Evolutionary conservation across 2,329 filamentous ascomycete genomes (phyloP).

Genomic region (Mycocentrospora acerina): DNA sequence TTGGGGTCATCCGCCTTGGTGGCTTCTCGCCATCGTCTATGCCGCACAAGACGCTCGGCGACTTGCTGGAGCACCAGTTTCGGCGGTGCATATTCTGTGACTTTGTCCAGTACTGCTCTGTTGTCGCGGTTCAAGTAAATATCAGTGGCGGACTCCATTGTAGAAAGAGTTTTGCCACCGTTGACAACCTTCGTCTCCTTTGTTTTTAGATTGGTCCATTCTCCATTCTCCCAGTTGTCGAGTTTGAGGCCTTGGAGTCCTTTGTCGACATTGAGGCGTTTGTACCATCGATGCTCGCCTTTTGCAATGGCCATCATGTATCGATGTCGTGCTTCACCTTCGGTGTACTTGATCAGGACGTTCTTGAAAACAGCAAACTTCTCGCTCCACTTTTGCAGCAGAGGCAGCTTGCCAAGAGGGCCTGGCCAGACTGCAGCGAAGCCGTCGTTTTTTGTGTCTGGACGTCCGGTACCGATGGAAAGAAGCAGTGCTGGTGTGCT

Average conservation of each 20-base stretch:
- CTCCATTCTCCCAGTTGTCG: conserved; percentile 50
- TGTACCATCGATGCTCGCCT: conserved; percentile 54
- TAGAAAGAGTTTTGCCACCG: conserved; percentile 46
- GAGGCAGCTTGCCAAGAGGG: conserved; percentile 44
- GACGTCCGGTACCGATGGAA: conserved; percentile 50
- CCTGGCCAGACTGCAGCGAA: conserved; percentile 51
- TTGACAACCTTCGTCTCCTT: conserved; percentile 34
- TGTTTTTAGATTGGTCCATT: conserved; percentile 40
- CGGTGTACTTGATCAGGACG: conserved; percentile 54
- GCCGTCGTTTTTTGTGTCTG: conserved; percentile 48
- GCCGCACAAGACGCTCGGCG: conserved; percentile 51
- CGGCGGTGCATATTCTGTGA: conserved; percentile 49
- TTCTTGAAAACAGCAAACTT: conserved; percentile 54
- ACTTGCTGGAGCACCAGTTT: conserved; percentile 48
- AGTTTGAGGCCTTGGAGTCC: conserved; percentile 50
- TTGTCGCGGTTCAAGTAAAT: conserved; percentile 43
- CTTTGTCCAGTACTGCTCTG: conserved; percentile 34
- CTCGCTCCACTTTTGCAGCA: conserved; percentile 50
- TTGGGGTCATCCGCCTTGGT: conserved; percentile 34
- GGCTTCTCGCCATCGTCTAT: conserved; percentile 46
- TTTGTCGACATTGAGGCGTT: conserved; percentile 50
- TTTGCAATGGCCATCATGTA: conserved; percentile 50
- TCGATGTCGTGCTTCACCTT: conserved; percentile 51
- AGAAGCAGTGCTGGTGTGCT: conserved; percentile 49
- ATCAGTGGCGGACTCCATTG: conserved; percentile 48